Conservation (phyloP, 192 early-diverging fungal species). For the Linnemannia hyalina region DNA sequence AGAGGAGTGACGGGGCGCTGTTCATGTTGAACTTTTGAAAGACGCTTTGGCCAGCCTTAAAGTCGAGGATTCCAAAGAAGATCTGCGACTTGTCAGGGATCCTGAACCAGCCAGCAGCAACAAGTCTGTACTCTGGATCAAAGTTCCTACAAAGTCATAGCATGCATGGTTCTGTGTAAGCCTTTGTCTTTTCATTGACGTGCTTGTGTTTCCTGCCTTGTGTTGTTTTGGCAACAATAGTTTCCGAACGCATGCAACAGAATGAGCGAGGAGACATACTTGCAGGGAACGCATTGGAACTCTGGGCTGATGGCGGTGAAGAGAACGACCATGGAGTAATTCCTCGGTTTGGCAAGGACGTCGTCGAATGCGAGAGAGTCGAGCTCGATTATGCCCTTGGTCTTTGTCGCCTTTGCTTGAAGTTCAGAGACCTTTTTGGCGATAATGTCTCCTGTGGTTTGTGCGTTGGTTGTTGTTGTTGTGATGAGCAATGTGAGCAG, state of each 20-base stretch:
- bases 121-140: conserved; percentile 73
- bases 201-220: not conserved
- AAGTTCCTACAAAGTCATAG: conserved; percentile 66
- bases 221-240: not conserved
- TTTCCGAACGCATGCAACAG: not conserved
- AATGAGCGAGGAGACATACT: conserved; percentile 54
- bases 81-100: conserved; percentile 55
- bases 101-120: conserved; percentile 66
- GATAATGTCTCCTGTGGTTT: not conserved
- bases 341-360: conserved; percentile 70
- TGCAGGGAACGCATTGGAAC: conserved; percentile 80
- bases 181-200: not conserved
- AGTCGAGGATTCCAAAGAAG: conserved; percentile 79
- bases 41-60: conserved; percentile 68
- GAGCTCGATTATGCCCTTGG: conserved; percentile 65
- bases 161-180: not conserved
- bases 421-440: conserved; percentile 33
- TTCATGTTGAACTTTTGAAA: conserved; percentile 71
- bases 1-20: conserved; percentile 74
- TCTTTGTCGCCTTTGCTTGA: conserved; percentile 20
- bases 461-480: not conserved
- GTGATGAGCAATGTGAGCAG: conserved; percentile 12
- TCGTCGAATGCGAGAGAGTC: conserved; percentile 69
- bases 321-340: conserved; percentile 76
- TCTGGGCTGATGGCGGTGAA: conserved; percentile 74